Evolutionary conservation across 495 filamentous ascomycete species (phyloP).

Genomic region (Xanthoparmelia taractica): DNA sequence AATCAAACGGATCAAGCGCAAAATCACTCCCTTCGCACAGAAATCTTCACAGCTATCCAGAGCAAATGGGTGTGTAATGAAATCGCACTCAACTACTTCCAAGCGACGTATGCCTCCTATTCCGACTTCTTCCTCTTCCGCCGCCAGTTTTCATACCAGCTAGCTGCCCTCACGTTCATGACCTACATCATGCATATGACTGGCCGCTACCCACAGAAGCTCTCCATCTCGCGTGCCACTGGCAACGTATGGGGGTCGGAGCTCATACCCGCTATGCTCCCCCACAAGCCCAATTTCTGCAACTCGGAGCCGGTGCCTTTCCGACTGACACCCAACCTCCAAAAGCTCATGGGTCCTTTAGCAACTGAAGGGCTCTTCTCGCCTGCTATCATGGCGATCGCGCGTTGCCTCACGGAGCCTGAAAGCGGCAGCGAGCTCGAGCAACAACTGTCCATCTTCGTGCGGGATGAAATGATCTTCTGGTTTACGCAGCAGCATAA

Average conservation of each 20-base stretch:
- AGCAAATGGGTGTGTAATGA: slow-evolving; percentile 79
- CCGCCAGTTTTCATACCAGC: slow-evolving; percentile 89
- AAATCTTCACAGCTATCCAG: slow-evolving; percentile 86
- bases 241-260: slow-evolving; percentile 97
- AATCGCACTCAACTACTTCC: slow-evolving; percentile 82
- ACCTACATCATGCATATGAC: slow-evolving; percentile 96
- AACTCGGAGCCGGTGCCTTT: slow-evolving; percentile 93
- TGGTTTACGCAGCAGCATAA: slow-evolving; percentile 86
- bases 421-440: slow-evolving; percentile 61
- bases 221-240: slow-evolving; percentile 78
- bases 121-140: slow-evolving; percentile 97
- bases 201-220: slow-evolving; percentile 87
- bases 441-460: slow-evolving; percentile 85
- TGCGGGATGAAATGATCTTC: slow-evolving; percentile 95
- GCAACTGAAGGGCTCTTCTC: slow-evolving; percentile 93
- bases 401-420: slow-evolving; percentile 88
- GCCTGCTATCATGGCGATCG: slow-evolving; percentile 87
- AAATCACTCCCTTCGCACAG: slow-evolving; percentile 63
- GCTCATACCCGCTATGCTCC: slow-evolving; percentile 75
- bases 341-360: slow-evolving; percentile 89
- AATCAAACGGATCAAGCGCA: slow-evolving; percentile 45
- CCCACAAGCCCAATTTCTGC: slow-evolving; percentile 76
- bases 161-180: slow-evolving; percentile 96
- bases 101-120: slow-evolving; percentile 77
- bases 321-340: slow-evolving; percentile 93